These are phyloP conservation scores for Leptosphaerulina australis DNA, from an alignment of 2,329 filamentous ascomycete genomes.

Conservation along the genomic window DNA sequence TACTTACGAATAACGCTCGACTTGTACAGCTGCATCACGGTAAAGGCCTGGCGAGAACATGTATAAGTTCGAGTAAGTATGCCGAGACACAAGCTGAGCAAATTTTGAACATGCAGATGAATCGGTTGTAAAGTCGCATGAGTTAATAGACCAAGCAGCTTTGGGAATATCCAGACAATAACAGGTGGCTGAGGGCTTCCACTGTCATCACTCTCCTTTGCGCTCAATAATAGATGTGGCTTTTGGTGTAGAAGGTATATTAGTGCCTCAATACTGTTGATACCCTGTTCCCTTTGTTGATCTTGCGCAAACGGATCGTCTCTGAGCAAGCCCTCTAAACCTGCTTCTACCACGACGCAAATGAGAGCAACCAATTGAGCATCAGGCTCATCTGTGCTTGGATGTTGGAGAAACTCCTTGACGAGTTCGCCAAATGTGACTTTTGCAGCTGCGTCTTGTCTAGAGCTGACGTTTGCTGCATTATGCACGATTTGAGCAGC, in stretches of 20 bases:
- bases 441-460: constrained; percentile 68
- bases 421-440: constrained; percentile 78
- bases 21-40: constrained; percentile 46
- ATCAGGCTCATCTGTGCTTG: constrained; percentile 64
- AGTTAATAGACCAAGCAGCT: constrained; percentile 57
- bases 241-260: constrained; percentile 76
- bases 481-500: constrained; percentile 87
- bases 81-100: constrained; percentile 48
- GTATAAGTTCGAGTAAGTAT: constrained; percentile 45
- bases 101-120: constrained; percentile 43
- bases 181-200: constrained; percentile 52
- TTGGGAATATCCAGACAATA: constrained; percentile 61
- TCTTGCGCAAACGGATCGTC: constrained; percentile 71
- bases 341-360: constrained; percentile 80
- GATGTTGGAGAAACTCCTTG: constrained; percentile 62
- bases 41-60: constrained; percentile 44
- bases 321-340: constrained; percentile 71
- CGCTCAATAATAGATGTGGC: constrained; percentile 66
- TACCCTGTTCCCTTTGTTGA: constrained; percentile 63
- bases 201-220: constrained; percentile 41
- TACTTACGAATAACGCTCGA: constrained; percentile 51
- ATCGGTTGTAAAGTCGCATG: constrained; percentile 51
- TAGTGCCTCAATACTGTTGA: constrained; percentile 79
- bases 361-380: constrained; percentile 82
- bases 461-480: constrained; percentile 69